Evolutionary conservation across 345 rosid species (phyloP).

Genomic region (Citrus maxima): DNA sequence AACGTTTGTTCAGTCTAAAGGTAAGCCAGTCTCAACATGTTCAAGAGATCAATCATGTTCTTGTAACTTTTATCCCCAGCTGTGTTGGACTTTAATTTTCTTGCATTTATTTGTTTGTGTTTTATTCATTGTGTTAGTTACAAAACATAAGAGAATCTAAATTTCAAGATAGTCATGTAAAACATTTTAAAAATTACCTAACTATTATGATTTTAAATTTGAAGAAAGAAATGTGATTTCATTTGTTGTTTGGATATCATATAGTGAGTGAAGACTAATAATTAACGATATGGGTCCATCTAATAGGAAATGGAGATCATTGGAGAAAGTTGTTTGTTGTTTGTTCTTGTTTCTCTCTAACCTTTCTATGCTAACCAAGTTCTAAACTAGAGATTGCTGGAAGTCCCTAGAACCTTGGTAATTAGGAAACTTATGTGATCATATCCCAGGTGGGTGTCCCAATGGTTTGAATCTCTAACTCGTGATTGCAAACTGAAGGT

Average conservation of each 20-base stretch:
- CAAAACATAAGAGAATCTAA: neutral
- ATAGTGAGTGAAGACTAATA: neutral
- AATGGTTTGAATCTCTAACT: neutral
- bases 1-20: conserved; percentile 64
- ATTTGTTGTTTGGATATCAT: neutral
- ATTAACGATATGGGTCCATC: neutral
- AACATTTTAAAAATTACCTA: neutral
- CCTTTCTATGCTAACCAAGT: neutral
- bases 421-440: neutral
- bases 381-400: neutral
- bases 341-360: neutral
- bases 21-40: conserved; percentile 29
- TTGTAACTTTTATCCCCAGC: neutral
- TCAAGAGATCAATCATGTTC: too few species aligned
- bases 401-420: neutral
- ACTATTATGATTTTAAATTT: neutral
- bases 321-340: neutral
- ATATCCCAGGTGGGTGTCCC: neutral
- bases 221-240: neutral
- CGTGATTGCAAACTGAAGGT: neutral
- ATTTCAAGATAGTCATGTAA: too few species aligned
- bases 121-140: neutral
- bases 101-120: neutral
- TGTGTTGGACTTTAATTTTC: neutral
- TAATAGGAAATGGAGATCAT: neutral